Evolutionary conservation across 2,329 filamentous ascomycete genomes (phyloP), one percentile per base, ranked within the genome.

Genomic region (Sporothrix humicola): DNA sequence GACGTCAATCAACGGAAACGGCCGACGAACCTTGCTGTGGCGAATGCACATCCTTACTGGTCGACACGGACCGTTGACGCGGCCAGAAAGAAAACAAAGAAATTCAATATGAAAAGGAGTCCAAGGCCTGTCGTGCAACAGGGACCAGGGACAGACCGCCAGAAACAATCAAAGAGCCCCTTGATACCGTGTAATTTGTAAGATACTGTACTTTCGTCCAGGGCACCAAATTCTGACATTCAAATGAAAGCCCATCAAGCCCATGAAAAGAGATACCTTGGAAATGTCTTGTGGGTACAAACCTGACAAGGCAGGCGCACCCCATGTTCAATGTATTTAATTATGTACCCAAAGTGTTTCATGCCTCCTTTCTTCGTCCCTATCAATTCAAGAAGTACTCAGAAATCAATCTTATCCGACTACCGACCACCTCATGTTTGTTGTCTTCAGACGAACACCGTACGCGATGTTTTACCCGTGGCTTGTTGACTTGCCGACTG

Each of bases 121-220:
- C 12, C 13, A 46, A 26, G 63, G 44, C 63, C 63, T 50, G 63
- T 26, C 20, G 44, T n/a, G 44, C 63, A 63, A 66, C 61, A 68
- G 65, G 65, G 65, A 68, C 65, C 50, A 52, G 65, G 65, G 65
- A 52, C 65, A 52, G 6, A 1, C 26, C 15, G 23, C 46, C 12
- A 20, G 59, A 48, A 52, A 52, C 65, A 68, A 37, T 31, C 46
- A 37, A 37, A 37, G 46, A 68, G 8, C 65, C 23, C 63, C 65
- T 52, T 37, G 44, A 52, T 68, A 66, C 46, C 37, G 23, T 68
- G 65, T 52, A 68, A 68, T 68, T 52, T 68, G 52, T n/a, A 15
- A 48, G 23, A 37, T 37, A 37, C 31, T 37, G 31, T 37, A 37
- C 31, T 13, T 48, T 23, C 42, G 17, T 13, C 61, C 26, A n/a